These are phyloP conservation scores for Colletotrichum cordylinicola DNA, from an alignment of 2,329 filamentous ascomycete genomes.

Conservation along the genomic window DNA sequence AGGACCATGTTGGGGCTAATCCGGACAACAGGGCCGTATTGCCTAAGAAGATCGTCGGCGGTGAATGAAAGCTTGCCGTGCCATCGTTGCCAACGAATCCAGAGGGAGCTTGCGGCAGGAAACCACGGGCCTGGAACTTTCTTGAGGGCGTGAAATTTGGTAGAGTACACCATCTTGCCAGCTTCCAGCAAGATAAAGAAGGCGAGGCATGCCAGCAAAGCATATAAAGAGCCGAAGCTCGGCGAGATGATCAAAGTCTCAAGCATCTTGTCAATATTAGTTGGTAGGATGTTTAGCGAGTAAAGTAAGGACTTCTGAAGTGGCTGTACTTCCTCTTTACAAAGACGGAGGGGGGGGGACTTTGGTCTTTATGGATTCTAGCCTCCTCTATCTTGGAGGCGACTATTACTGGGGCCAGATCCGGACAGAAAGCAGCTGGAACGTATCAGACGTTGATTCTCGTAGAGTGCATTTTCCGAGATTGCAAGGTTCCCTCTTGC, in stretches of 20 bases:
- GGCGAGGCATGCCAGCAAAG: not conserved
- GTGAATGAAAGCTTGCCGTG: conserved; percentile 22
- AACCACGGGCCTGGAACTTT: conserved; percentile 15
- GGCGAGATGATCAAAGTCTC: not conserved
- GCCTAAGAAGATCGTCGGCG: conserved; percentile 18
- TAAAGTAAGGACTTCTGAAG: not conserved
- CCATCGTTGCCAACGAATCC: conserved; percentile 25
- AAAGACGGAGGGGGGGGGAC: not conserved
- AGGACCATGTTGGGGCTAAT: conserved; percentile 30
- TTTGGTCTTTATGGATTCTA: not conserved
- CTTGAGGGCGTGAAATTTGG: not conserved
- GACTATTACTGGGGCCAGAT: not conserved
- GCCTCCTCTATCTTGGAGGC: not conserved
- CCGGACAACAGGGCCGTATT: conserved; percentile 28
- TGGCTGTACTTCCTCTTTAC: not conserved
- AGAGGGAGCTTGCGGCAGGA: conserved; percentile 14
- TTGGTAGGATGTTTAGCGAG: not conserved
- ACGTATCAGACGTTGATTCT: not conserved
- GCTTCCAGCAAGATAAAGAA: not conserved
- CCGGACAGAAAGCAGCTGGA: not conserved
- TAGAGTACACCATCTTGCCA: not conserved
- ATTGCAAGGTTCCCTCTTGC: not conserved
- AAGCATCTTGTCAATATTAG: not conserved
- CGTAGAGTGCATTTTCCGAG: not conserved
- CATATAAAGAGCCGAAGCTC: not conserved